Evolutionary conservation across 2,329 filamentous ascomycete species (phyloP).

Genomic region (Exophiala oligosperma): DNA sequence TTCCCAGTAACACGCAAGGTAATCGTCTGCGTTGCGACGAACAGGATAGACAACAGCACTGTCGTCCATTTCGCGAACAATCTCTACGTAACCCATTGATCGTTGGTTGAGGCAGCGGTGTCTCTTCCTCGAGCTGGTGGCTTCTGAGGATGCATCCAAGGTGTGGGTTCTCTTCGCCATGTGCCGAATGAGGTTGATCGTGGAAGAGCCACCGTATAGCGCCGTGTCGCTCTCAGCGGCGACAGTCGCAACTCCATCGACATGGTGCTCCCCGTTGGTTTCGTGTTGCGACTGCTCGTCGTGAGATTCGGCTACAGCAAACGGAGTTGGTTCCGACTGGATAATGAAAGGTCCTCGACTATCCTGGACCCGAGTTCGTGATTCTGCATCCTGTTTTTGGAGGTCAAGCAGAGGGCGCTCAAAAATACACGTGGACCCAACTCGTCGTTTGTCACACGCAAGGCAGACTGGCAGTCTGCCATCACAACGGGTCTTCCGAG

Average conservation of each 20-base stretch:
- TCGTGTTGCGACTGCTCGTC: background rate
- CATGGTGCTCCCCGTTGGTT: background rate
- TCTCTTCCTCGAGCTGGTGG: background rate
- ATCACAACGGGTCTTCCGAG: constrained; percentile 13
- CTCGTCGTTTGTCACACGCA: constrained; percentile 1
- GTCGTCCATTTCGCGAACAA: background rate
- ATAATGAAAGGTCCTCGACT: background rate
- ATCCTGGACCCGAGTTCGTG: background rate
- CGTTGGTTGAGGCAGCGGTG: background rate
- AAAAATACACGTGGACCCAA: constrained; percentile 3
- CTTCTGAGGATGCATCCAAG: background rate
- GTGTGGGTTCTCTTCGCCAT: constrained; percentile 1
- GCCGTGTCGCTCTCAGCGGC: background rate
- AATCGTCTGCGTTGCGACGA: constrained; percentile 45
- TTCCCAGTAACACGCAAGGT: constrained; percentile 49
- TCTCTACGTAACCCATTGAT: background rate
- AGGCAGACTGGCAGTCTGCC: constrained; percentile 5
- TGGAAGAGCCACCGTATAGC: constrained; percentile 12
- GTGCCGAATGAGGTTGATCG: constrained; percentile 7
- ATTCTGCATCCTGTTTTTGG: background rate
- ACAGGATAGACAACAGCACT: constrained; percentile 41
- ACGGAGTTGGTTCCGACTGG: background rate
- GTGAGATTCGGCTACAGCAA: background rate
- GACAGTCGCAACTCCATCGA: constrained; percentile 9
- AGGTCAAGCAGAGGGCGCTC: background rate